A percentile compares a stretch with the other conserved stretches of the same genome.
These are phyloP conservation scores for Acacia pycnantha DNA, from an alignment of 331 rosid genomes.

Conservation along the genomic window DNA sequence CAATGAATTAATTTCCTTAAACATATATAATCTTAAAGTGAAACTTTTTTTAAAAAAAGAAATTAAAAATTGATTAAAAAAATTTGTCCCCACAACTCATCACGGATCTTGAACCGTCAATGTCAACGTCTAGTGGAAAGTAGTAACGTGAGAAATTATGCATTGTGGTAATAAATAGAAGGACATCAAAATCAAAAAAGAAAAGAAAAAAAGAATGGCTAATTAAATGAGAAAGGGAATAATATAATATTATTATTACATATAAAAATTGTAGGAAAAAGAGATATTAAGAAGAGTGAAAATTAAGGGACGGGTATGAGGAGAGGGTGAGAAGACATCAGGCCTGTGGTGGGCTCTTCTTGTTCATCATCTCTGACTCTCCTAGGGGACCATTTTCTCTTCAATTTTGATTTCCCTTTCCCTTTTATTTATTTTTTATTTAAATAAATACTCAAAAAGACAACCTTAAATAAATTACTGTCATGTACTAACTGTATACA, in stretches of 20 bases:
- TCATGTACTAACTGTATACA: no score
- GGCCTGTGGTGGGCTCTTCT: slow-evolving; percentile 7
- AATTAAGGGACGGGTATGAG: background rate
- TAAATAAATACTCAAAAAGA: no score
- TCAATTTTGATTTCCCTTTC: background rate
- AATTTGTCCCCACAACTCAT: background rate
- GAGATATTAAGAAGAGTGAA: slow-evolving; percentile 19
- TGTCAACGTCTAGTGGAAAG: background rate
- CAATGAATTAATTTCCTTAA: no score
- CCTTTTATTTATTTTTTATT: no score
- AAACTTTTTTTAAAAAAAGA: no score
- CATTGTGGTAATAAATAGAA: background rate
- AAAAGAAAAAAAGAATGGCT: no score
- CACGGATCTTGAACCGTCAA: background rate
- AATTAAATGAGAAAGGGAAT: no score
- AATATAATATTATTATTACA: no score
- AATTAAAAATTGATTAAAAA: no score
- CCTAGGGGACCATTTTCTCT: slow-evolving; percentile 27
- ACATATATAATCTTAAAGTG: no score
- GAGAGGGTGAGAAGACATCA: slow-evolving; percentile 9
- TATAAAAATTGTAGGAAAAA: background rate
- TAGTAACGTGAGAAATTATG: background rate
- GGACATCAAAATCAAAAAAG: background rate
- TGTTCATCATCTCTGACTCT: background rate
- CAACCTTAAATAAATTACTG: no score